Percentiles rank a stretch among this genome's conserved stretches.
Evolutionary conservation across 805 yeast genomes (phyloP).

Genomic region (Nakazawaea laoshanensis): DNA sequence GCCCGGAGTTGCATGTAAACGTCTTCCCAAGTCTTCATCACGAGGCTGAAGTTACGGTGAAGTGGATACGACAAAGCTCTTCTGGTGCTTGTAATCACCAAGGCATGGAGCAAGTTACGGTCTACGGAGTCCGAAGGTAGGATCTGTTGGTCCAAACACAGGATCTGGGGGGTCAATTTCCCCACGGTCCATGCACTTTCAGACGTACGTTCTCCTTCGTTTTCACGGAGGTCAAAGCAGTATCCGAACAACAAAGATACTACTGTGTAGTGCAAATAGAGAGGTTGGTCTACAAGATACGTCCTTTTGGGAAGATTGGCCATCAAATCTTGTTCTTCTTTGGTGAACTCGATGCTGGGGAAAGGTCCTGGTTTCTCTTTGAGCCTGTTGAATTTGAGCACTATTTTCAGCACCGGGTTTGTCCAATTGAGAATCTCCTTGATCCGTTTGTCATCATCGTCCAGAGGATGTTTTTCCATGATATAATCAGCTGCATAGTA

Average conservation of each 20-base stretch:
- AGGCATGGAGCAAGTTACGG: constrained; percentile 34
- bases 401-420: constrained; percentile 35
- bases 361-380: constrained; percentile 14
- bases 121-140: constrained; percentile 25
- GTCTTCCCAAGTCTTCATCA: constrained; percentile 65
- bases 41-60: constrained; percentile 60
- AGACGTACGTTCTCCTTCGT: constrained; percentile 59
- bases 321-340: constrained; percentile 61
- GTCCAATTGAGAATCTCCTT: constrained; percentile 40
- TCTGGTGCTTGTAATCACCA: constrained; percentile 55
- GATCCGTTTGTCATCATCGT: constrained; percentile 39
- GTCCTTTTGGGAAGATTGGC: constrained; percentile 55
- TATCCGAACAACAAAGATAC: constrained; percentile 65
- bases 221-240: constrained; percentile 68
- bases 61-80: constrained; percentile 76
- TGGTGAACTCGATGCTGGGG: constrained; percentile 45
- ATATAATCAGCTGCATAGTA: constrained; percentile 79
- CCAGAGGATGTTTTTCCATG: constrained; percentile 51
- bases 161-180: constrained; percentile 69
- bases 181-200: constrained; percentile 97
- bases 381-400: constrained; percentile 38
- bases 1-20: constrained; percentile 53
- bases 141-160: constrained; percentile 59
- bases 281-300: constrained; percentile 45
- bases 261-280: constrained; percentile 54